Percentiles rank a stretch among this genome's conserved stretches.
These are phyloP conservation scores for Diaporthe sp. DNA, from an alignment of 2,329 filamentous ascomycete species.

Conservation along the genomic window DNA sequence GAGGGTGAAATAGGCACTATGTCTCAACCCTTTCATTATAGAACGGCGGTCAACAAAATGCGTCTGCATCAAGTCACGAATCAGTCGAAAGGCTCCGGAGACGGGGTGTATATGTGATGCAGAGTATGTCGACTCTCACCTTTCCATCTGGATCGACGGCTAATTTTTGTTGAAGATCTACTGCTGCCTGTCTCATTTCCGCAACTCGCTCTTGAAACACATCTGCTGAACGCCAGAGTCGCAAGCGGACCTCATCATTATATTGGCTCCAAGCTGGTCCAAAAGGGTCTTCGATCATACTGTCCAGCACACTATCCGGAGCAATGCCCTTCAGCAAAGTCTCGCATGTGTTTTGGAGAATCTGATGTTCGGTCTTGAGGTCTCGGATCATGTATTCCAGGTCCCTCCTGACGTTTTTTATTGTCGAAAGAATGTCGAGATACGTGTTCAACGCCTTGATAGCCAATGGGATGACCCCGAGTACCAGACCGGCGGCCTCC, in stretches of 20 bases:
- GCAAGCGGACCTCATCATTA: slow-evolving; percentile 27
- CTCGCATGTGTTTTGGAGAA: slow-evolving; percentile 39
- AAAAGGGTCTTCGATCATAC: slow-evolving; percentile 35
- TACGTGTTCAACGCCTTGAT: slow-evolving; percentile 32
- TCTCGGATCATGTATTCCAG: slow-evolving; percentile 34
- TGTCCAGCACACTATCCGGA: slow-evolving; percentile 30
- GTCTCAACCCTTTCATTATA: slow-evolving; percentile 33
- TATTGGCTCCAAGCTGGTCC: slow-evolving; percentile 30
- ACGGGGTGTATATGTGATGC: neutral
- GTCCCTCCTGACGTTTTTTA: slow-evolving; percentile 23
- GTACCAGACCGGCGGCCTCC: slow-evolving; percentile 37
- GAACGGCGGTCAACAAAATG: slow-evolving; percentile 20
- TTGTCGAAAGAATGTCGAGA: slow-evolving; percentile 24
- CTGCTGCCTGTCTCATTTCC: slow-evolving; percentile 20
- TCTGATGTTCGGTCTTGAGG: slow-evolving; percentile 36
- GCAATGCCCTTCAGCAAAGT: slow-evolving; percentile 35
- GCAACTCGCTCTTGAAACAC: slow-evolving; percentile 25
- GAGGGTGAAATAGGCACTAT: slow-evolving; percentile 26
- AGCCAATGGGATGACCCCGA: slow-evolving; percentile 36
- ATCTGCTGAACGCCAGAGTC: slow-evolving; percentile 31
- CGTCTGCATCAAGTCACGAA: neutral
- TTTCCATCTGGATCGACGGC: slow-evolving; percentile 22
- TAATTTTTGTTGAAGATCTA: slow-evolving; percentile 30
- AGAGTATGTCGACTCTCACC: neutral
- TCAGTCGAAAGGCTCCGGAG: neutral